These are phyloP conservation scores for Bipolaris cookei DNA, from an alignment of 2,329 filamentous ascomycete species.

Conservation along the genomic window DNA sequence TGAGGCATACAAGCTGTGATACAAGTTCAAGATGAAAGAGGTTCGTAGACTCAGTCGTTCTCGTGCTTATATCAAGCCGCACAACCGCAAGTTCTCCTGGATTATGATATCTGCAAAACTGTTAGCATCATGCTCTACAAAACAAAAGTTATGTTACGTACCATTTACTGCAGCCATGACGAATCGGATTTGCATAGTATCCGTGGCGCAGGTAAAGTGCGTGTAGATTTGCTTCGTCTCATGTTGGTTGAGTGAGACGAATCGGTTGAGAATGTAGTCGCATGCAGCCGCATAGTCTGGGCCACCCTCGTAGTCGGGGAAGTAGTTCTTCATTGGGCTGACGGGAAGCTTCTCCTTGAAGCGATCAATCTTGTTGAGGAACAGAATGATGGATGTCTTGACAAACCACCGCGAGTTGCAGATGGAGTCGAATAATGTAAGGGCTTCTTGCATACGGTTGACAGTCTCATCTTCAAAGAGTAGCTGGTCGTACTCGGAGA, in stretches of 20 bases:
- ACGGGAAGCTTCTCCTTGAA: constrained; percentile 78
- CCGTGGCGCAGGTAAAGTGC: constrained; percentile 97
- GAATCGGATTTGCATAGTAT: constrained; percentile 98
- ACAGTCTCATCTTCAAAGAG: constrained; percentile 93
- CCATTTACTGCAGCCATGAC: constrained; percentile 99
- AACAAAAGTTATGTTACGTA: constrained; percentile 55
- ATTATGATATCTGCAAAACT: constrained; percentile 87
- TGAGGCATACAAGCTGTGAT: constrained; percentile 48
- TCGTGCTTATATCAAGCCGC: constrained; percentile 83
- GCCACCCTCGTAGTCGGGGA: constrained; percentile 80
- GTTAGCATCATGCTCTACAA: constrained; percentile 48
- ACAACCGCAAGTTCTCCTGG: constrained; percentile 97
- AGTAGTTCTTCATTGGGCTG: constrained; percentile 78
- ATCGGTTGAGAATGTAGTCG: constrained; percentile 98
- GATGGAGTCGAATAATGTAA: constrained; percentile 74
- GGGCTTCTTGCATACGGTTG: constrained; percentile 76
- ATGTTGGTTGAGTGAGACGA: constrained; percentile 97
- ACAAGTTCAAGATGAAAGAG: constrained; percentile 40
- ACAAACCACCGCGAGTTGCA: constrained; percentile 76
- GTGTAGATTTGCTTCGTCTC: constrained; percentile 99
- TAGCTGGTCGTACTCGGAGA: constrained; percentile 95
- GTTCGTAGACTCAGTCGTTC: constrained; percentile 34
- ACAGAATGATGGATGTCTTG: constrained; percentile 74
- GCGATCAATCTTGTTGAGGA: constrained; percentile 77
- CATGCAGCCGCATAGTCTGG: constrained; percentile 95